These are phyloP conservation scores for Verbascum thapsus DNA, from an alignment of 257 asterid genomes.

Conservation along the genomic window DNA sequence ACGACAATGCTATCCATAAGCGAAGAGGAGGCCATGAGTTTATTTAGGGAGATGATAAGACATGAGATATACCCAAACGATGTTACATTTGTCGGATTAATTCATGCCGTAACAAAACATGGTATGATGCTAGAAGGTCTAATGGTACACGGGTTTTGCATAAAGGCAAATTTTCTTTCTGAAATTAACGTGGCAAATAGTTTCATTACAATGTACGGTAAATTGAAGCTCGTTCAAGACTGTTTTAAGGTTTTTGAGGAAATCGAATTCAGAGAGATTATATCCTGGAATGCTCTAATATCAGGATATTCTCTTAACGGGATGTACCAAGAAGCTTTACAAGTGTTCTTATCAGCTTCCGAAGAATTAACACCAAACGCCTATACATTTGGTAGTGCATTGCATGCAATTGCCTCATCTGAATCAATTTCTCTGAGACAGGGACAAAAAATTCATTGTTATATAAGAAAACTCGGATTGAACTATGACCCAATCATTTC, in stretches of 20 bases:
- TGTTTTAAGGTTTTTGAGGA: slow-evolving; percentile 64
- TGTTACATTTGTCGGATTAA: slow-evolving; percentile 78
- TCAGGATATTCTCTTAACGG: slow-evolving; percentile 73
- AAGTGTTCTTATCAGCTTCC: slow-evolving; percentile 50
- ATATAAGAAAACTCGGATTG: slow-evolving; percentile 60
- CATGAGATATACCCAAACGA: slow-evolving; percentile 67
- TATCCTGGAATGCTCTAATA: slow-evolving; percentile 83
- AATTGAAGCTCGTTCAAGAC: slow-evolving; percentile 54
- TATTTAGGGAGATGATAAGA: slow-evolving; percentile 68
- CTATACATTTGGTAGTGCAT: slow-evolving; percentile 81
- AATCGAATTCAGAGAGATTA: slow-evolving; percentile 53
- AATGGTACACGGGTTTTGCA: slow-evolving; percentile 68
- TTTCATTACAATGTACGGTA: slow-evolving; percentile 91
- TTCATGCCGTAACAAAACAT: slow-evolving; percentile 64
- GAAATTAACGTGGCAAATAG: slow-evolving; percentile 69
- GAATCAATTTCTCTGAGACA: slow-evolving; percentile 73
- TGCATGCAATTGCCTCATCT: slow-evolving; percentile 81
- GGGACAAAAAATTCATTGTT: slow-evolving; percentile 68
- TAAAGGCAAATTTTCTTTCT: slow-evolving; percentile 58
- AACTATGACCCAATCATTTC: slow-evolving; percentile 57
- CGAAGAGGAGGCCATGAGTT: slow-evolving; percentile 54
- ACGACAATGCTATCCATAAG: slow-evolving; percentile 78
- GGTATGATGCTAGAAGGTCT: slow-evolving; percentile 57
- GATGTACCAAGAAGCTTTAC: slow-evolving; percentile 75
- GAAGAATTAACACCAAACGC: slow-evolving; percentile 63